phyloP scores from a whole-genome alignment of 164 flowering plant species.

The Piper betle region DNA sequence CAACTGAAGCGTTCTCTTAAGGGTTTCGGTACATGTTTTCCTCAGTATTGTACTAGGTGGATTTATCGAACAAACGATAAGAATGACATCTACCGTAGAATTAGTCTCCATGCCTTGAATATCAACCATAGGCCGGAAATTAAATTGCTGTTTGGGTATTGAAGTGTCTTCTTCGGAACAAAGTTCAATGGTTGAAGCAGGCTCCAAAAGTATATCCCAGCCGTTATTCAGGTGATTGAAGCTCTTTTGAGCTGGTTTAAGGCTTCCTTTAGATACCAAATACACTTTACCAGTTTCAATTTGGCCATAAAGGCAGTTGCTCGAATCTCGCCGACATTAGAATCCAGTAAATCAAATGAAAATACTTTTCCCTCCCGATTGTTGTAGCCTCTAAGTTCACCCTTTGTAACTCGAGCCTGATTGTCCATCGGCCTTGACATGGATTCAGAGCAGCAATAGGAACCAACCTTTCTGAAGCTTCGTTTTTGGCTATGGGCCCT shows the following conservation, averaged over 20 bases:
- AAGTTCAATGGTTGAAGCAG: conserved; percentile 49
- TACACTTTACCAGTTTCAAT: conserved; percentile 80
- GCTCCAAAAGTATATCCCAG: conserved; percentile 60
- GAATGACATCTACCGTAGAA: conserved; percentile 67
- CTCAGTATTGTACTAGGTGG: conserved; percentile 63
- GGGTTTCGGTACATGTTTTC: conserved; percentile 83
- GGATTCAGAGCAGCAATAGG: conserved; percentile 93
- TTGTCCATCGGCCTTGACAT: conserved; percentile 82
- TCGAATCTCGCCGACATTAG: conserved; percentile 91
- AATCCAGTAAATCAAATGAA: conserved; percentile 88
- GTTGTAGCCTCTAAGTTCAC: conserved; percentile 61
- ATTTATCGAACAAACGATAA: conserved; percentile 60
- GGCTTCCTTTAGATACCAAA: conserved; percentile 61
- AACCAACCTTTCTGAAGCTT: conserved; percentile 60
- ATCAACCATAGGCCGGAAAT: conserved; percentile 65
- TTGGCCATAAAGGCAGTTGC: conserved; percentile 73
- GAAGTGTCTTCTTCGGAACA: conserved; percentile 48
- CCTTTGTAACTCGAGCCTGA: conserved; percentile 90
- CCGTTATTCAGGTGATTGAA: conserved; percentile 78
- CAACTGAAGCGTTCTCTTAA: conserved; percentile 63
- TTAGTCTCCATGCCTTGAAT: conserved; percentile 64
- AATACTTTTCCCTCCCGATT: conserved; percentile 90
- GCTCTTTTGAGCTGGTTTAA: conserved; percentile 72
- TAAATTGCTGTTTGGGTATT: conserved; percentile 75
- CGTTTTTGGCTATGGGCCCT: conserved; percentile 78